These are phyloP conservation scores for Globisporangium cystogenes DNA, from an alignment of 352 stramenopile genomes.

Conservation along the genomic window DNA sequence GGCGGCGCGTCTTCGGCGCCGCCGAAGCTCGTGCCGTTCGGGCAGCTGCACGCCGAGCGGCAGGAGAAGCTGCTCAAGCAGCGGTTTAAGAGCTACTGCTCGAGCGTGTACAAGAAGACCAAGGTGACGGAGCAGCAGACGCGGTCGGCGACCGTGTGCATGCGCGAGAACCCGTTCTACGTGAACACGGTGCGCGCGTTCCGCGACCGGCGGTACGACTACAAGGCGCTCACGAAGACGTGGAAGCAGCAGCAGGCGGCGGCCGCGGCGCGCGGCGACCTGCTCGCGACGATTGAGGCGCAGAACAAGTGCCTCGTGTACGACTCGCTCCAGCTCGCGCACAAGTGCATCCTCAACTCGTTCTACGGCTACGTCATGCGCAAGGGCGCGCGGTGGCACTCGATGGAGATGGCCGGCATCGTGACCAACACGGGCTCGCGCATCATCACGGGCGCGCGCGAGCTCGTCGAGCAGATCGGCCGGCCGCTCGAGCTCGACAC, in stretches of 20 bases:
- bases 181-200: slow-evolving; percentile 99
- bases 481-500: slow-evolving; percentile 98
- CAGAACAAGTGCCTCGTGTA: slow-evolving; percentile 91
- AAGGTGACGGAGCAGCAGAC: slow-evolving; percentile 96
- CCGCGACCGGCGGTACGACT: slow-evolving; percentile 98
- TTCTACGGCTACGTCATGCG: slow-evolving; percentile 99
- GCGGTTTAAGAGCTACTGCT: slow-evolving; percentile 92
- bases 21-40: slow-evolving; percentile 47
- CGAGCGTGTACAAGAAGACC: slow-evolving; percentile 96
- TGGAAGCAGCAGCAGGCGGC: slow-evolving; percentile 83
- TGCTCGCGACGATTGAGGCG: slow-evolving; percentile 84
- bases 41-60: slow-evolving; percentile 44
- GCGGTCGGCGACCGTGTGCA: slow-evolving; percentile 95
- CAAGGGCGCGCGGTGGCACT: slow-evolving; percentile 97
- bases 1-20: slow-evolving; percentile 6
- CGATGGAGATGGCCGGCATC: slow-evolving; percentile 99
- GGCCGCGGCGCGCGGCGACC: slow-evolving; percentile 76
- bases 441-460: slow-evolving; percentile 96
- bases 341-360: slow-evolving; percentile 99
- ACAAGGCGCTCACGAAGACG: slow-evolving; percentile 98
- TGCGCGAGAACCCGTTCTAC: slow-evolving; percentile 99
- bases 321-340: slow-evolving; percentile 98
- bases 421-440: slow-evolving; percentile 98
- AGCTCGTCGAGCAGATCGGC: slow-evolving; percentile 93
- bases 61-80: slow-evolving; percentile 71